Evolutionary conservation across 2,329 filamentous ascomycete species (phyloP), one percentile per base, ranked within the genome.

Genomic region (Sclerotinia spermophila): DNA sequence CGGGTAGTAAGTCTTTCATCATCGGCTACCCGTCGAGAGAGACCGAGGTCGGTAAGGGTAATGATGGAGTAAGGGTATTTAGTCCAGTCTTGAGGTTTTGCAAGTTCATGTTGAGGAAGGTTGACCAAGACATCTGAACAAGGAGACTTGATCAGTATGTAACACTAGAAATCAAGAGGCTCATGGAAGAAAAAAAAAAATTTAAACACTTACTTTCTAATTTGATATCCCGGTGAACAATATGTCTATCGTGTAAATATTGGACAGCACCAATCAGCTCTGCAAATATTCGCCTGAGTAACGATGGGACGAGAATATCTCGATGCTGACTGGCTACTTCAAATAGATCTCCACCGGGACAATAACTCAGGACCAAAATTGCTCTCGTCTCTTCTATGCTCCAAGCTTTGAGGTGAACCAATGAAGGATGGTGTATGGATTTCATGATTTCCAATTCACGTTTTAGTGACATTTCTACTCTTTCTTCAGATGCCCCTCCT

Each of bases 191-290:
- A 45, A 60, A 75, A 72, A 44, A 45, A 60, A 75, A 72, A 72
- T 75, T 74, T 72, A 73, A 74, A 74, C 72, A 85, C 90, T 82
- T 86, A 96, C 92, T 99, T 84, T 99, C 96, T 71, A 99, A 89
- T 82, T 99, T 99, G 81, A 99, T 96, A 81, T 99, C 96, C 72
- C 96, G 89, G 80, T 99, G 96, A 68, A 98, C 95, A 79, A 99
- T 97, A 75, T 88, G 90, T 76, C 92, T 85, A 68, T 88, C 84
- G 81, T 99, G 96, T 64, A 99, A 84, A 82, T 98, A 97, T 71
- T 86, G 87, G 48, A 97, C 90, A 0, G 95, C 96, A 72, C 88
- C 90, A 35, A 98, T 90, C 73, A 98, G 81, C 80, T 99, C 96
- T 21, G 94, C 86, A 80, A 97, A 97, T 70, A 98, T 94, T 67